These are phyloP conservation scores for Boletus sp. DNA, from an alignment of 1,284 basidiomycete genomes.

Conservation along the genomic window DNA sequence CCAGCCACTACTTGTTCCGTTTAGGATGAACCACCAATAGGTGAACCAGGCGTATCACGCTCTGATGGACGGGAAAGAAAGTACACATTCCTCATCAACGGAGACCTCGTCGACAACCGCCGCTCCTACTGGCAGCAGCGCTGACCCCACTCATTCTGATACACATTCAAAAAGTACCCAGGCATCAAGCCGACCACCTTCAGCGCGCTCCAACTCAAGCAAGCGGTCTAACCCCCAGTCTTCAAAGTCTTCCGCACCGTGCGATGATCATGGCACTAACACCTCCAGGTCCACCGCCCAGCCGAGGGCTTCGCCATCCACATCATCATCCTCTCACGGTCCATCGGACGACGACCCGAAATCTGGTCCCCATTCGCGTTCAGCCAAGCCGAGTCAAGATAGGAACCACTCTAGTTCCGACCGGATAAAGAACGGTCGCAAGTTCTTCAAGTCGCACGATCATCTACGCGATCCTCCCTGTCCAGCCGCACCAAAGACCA, in stretches of 20 bases:
- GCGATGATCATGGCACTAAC: conserved; percentile 11
- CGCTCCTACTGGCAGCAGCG: conserved; percentile 17
- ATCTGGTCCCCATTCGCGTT: conserved; percentile 14
- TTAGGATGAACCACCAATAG: conserved; percentile 12
- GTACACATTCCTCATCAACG: conserved; percentile 32
- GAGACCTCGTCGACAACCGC: conserved; percentile 28
- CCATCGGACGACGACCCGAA: conserved; percentile 14
- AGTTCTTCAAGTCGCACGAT: conserved; percentile 23
- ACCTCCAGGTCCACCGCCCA: conserved; percentile 13
- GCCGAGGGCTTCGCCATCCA: conserved; percentile 9
- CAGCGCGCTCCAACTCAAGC: conserved; percentile 29
- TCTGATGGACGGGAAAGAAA: conserved; percentile 74
- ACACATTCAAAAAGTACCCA: conserved; percentile 22
- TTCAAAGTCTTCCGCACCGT: conserved; percentile 9
- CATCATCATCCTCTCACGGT: conserved; percentile 8
- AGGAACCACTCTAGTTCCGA: conserved; percentile 15
- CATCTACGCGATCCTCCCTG: conserved; percentile 21
- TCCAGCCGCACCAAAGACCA: conserved; percentile 10
- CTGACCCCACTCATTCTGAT: conserved; percentile 23
- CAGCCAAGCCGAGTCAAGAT: conserved; percentile 14
- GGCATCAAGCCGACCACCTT: conserved; percentile 31
- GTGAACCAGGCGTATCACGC: conserved; percentile 47
- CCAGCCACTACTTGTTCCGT: conserved; percentile 22
- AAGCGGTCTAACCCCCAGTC: conserved; percentile 18
- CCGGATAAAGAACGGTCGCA: conserved; percentile 17